phyloP scores from a whole-genome alignment of 345 rosid species.

The Euclidium syriacum region DNA sequence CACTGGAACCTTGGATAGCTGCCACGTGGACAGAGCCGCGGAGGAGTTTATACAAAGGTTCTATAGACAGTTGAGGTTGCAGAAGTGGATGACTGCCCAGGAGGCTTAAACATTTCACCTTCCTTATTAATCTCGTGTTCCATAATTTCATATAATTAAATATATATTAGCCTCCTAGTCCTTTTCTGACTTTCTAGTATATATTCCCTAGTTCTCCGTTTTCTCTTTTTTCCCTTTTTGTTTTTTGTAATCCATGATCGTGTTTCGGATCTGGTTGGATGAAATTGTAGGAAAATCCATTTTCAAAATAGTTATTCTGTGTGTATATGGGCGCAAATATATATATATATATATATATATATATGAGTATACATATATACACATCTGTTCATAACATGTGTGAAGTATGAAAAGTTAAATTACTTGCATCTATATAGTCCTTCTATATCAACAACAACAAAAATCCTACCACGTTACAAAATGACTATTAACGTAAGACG shows the following conservation, averaged over 20 bases:
- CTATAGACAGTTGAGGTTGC: constrained; percentile 56
- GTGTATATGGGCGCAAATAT: not conserved
- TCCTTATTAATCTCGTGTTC: no score
- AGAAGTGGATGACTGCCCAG: constrained; percentile 39
- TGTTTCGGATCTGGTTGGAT: constrained; percentile 23
- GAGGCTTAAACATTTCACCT: not conserved
- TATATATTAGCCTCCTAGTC: no score
- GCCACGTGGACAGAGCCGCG: constrained; percentile 69
- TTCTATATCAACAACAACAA: no score
- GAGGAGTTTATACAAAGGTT: constrained; percentile 87
- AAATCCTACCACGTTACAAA: not conserved
- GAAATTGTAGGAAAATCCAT: constrained; percentile 12
- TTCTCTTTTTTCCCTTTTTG: not conserved
- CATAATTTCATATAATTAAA: no score
- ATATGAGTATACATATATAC: no score
- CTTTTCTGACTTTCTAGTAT: constrained; percentile 17
- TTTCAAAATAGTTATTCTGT: not conserved
- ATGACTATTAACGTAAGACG: not conserved
- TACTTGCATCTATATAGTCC: not conserved
- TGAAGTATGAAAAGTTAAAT: not conserved
- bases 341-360: not conserved
- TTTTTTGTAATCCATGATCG: constrained; percentile 16
- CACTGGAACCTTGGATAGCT: constrained; percentile 43
- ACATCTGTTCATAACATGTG: not conserved
- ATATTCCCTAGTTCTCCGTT: not conserved